Evolutionary conservation across 345 rosid species (phyloP).

Genomic region (Mangifera indica): DNA sequence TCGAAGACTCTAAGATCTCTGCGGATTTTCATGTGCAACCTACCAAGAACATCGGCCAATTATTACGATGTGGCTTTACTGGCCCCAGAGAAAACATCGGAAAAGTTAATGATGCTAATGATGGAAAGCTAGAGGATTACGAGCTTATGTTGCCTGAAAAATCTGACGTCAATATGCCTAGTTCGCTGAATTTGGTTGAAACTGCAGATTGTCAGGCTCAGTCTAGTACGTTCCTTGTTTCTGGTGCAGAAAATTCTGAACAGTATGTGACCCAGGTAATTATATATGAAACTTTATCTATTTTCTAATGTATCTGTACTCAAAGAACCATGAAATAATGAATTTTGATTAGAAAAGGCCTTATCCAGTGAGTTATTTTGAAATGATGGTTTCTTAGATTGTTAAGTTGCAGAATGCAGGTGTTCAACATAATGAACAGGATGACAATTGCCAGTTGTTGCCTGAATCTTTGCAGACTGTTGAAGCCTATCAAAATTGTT

Average conservation of each 20-base stretch:
- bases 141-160: not conserved
- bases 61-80: constrained; percentile 1
- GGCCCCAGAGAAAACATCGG: not conserved
- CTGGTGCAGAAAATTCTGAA: constrained; percentile 3
- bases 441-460: constrained; percentile 6
- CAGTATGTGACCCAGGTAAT: constrained; percentile 17
- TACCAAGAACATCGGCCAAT: not conserved
- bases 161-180: constrained; percentile 4
- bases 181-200: constrained; percentile 14
- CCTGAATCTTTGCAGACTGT: constrained; percentile 16
- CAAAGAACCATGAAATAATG: not conserved
- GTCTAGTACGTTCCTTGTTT: constrained; percentile 9
- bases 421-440: constrained; percentile 4
- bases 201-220: constrained; percentile 10
- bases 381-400: not conserved
- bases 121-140: constrained; percentile 2
- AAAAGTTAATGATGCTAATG: constrained; percentile 12
- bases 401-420: constrained; percentile 27
- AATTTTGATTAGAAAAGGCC: not conserved
- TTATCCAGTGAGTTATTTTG: not conserved
- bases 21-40: not conserved
- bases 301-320: not conserved
- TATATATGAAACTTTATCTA: not conserved
- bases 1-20: constrained; percentile 13
- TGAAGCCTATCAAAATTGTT: constrained; percentile 5